Evolutionary conservation across 139 green algal genomes (phyloP).

Genomic region (Chlamydomonas applanata): DNA sequence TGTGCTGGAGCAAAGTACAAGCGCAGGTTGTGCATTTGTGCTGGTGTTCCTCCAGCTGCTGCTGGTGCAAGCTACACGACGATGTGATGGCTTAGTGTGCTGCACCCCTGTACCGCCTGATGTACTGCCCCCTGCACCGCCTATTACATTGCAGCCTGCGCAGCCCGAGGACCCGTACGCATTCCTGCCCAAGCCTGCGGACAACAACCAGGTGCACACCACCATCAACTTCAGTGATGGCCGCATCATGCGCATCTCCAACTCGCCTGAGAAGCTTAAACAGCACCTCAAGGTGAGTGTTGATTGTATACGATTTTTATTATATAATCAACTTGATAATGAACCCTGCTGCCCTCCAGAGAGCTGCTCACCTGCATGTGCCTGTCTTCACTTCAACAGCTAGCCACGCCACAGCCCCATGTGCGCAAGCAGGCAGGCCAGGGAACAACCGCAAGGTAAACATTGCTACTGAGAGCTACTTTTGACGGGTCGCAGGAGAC

Average conservation of each 20-base stretch:
- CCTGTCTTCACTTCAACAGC: too few species aligned
- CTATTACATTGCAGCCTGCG: constrained; percentile 16
- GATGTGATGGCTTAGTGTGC: neutral
- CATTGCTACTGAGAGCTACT: too few species aligned
- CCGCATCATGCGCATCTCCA: constrained; percentile 79
- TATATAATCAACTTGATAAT: too few species aligned
- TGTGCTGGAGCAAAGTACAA: too few species aligned
- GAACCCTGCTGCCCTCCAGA: neutral
- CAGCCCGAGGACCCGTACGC: constrained; percentile 71
- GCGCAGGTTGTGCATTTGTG: too few species aligned
- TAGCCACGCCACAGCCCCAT: neutral
- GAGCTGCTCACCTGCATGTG: neutral
- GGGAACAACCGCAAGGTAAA: too few species aligned
- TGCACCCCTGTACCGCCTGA: neutral
- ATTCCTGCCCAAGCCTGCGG: constrained; percentile 79
- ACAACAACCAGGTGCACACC: constrained; percentile 83
- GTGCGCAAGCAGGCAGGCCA: too few species aligned
- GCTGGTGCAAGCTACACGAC: neutral
- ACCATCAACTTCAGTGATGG: constrained; percentile 62
- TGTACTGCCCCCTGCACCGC: neutral
- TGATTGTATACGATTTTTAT: too few species aligned
- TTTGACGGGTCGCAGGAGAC: constrained; percentile 42
- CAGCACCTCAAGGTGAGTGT: constrained; percentile 58
- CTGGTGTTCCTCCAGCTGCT: too few species aligned
- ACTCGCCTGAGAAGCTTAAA: constrained; percentile 77